Percentiles rank a stretch among this genome's conserved stretches.
Evolutionary conservation across 2,329 filamentous ascomycete species (phyloP).

Genomic region (Saccharata proteae): DNA sequence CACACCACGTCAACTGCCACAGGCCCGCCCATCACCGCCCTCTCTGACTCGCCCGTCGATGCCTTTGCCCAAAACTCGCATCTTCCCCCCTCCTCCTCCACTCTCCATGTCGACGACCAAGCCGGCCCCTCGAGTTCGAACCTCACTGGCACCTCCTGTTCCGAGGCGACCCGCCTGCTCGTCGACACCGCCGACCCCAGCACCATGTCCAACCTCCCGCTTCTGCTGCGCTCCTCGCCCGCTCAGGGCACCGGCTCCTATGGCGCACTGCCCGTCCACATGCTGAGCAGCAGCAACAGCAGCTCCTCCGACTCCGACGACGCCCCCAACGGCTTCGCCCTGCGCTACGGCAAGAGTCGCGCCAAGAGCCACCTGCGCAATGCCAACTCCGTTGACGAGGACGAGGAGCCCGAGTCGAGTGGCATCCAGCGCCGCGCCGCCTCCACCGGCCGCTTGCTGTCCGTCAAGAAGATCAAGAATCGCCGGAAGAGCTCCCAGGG

Average conservation of each 20-base stretch:
- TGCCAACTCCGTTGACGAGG: conserved; percentile 2
- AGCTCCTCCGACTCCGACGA: conserved; percentile 21
- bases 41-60: not conserved
- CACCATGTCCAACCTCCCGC: conserved; percentile 39
- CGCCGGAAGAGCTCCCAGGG: conserved; percentile 4
- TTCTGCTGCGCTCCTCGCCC: conserved; percentile 48
- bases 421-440: conserved; percentile 1
- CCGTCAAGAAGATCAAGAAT: conserved; percentile 2
- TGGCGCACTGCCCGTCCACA: conserved; percentile 42
- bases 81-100: conserved; percentile 1
- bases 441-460: conserved; percentile 2
- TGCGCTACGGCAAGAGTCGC: conserved; percentile 11
- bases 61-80: not conserved
- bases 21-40: not conserved
- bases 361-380: conserved; percentile 12
- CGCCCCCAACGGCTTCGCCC: conserved; percentile 14
- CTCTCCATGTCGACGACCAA: not conserved
- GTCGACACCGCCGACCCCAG: not conserved
- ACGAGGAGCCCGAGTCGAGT: conserved; percentile 5
- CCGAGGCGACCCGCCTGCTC: not conserved
- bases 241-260: conserved; percentile 50
- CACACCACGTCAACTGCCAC: not conserved
- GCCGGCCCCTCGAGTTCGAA: not conserved
- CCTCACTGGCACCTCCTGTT: not conserved
- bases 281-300: conserved; percentile 24